Evolutionary conservation across 2,329 filamentous ascomycete species (phyloP).

Genomic region (Dactylellina haptotyla): DNA sequence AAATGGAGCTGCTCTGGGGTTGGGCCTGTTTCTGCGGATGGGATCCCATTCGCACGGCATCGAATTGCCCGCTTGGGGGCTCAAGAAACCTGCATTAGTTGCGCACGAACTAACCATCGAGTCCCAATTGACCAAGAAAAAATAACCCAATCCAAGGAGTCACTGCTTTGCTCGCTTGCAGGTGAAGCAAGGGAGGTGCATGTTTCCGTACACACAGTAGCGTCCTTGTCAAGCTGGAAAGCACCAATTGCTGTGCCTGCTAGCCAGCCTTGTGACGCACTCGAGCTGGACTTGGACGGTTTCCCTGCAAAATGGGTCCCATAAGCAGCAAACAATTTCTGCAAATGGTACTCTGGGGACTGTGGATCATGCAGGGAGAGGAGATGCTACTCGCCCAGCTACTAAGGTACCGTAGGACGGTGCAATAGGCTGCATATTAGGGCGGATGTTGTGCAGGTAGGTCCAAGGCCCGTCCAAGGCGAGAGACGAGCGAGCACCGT

Average conservation of each 20-base stretch:
- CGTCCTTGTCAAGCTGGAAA: no score
- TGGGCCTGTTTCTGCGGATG: neutral
- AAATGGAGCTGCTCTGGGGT: no score
- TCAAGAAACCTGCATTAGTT: neutral
- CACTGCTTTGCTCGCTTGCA: conserved; percentile 12
- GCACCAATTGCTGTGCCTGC: conserved; percentile 8
- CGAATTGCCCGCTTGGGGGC: neutral
- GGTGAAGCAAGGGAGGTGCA: conserved; percentile 27
- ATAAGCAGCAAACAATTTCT: neutral
- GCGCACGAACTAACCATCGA: neutral
- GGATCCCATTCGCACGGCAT: neutral
- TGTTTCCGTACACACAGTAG: no score
- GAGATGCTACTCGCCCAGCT: no score
- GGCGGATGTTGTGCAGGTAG: conserved; percentile 5
- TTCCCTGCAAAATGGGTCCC: conserved; percentile 3
- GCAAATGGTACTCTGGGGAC: neutral
- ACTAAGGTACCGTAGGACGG: neutral
- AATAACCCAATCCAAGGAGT: no score
- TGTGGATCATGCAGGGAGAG: conserved; percentile 7
- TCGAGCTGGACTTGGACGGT: neutral
- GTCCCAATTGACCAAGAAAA: no score
- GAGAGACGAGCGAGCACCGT: no score
- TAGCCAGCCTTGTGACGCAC: conserved; percentile 43
- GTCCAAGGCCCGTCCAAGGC: no score
- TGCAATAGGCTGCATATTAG: neutral